Conservation (phyloP, 2,329 filamentous ascomycete genomes). For the Aspergillus pseudotamarii region DNA sequence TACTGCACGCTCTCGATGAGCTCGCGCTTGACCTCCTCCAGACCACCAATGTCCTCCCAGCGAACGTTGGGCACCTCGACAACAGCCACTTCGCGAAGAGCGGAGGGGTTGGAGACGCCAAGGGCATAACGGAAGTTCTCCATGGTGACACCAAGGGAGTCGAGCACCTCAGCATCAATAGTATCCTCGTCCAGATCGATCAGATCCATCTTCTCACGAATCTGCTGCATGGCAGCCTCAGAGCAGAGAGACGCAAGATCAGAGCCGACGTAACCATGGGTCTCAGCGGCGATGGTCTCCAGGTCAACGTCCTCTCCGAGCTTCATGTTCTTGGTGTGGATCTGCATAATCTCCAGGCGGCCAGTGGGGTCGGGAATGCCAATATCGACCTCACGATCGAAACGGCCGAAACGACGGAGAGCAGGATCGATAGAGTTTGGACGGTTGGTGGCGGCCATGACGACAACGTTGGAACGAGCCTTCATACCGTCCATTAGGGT, state of each 20-base stretch:
- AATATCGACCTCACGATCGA: slow-evolving; percentile 98
- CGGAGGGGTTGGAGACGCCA: slow-evolving; percentile 96
- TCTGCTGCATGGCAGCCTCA: slow-evolving; percentile 99
- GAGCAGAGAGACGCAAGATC: slow-evolving; percentile 98
- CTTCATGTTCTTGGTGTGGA: slow-evolving; percentile 99
- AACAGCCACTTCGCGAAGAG: slow-evolving; percentile 96
- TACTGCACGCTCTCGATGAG: slow-evolving; percentile 99
- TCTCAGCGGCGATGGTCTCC: slow-evolving; percentile 94
- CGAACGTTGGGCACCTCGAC: slow-evolving; percentile 99
- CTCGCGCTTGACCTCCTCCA: slow-evolving; percentile 98
- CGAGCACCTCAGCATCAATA: slow-evolving; percentile 96
- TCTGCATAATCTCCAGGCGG: slow-evolving; percentile 97
- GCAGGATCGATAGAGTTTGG: slow-evolving; percentile 99
- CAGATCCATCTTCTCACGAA: slow-evolving; percentile 99
- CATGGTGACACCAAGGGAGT: slow-evolving; percentile 98
- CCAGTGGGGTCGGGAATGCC: slow-evolving; percentile 97
- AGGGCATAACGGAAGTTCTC: slow-evolving; percentile 99
- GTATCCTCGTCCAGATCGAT: slow-evolving; percentile 99
- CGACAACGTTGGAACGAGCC: slow-evolving; percentile 95
- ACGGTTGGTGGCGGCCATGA: slow-evolving; percentile 98
- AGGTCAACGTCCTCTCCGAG: slow-evolving; percentile 94
- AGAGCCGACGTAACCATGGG: slow-evolving; percentile 97
- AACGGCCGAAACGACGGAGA: slow-evolving; percentile 95
- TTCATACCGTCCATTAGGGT: slow-evolving; percentile 99
- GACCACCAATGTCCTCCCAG: slow-evolving; percentile 99